Evolutionary conservation across 306 rosid species (phyloP), one percentile per base, ranked within the genome.

Genomic region (Castanospermum australe): DNA sequence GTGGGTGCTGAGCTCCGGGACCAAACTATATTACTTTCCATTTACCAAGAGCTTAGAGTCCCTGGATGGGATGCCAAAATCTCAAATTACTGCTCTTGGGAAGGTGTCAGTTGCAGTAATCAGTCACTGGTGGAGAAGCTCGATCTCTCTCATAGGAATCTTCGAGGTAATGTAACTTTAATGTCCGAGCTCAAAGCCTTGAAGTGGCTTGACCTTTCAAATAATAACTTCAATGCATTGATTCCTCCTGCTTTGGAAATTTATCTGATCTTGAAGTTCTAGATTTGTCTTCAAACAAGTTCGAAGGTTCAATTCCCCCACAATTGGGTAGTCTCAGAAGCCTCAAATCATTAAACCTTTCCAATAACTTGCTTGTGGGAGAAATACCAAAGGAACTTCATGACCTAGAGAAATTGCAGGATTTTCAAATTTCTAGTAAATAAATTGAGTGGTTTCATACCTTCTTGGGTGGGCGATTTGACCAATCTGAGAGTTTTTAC

Each of bases 381-480:
- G 89, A 87, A 56, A 88, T 96, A 75, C 99, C 98, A 24, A 68
- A 83, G 78, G 97, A 90, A 73, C 92, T 96, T 81, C 87, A 90
- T 63, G 88, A 86, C 56, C 73, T 93, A 47, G 75, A 81, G 81
- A 86, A 83, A 47, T 82, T 96, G 74, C 85, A 90, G 77, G 98
- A 90, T 18, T 83, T 96, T 83, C 98, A 96, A 73, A 74, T 93
- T 79, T 96, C 96, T 73, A 84, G 94, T 79, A 96, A 96, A 93
- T 75, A 90, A 82, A 54, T 80, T 96, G 88, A 91, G 82, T 87
- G 99, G 98, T 80, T 67, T 89, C 47, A 82, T 96, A 52, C 99
- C 99, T 20, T 35, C 70, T 44, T 96, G 98, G 98, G 79, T 93
- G 75, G 96, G 99, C 3, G 91, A 96, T 80, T 83, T 93, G 77